Base-by-base conservation (phyloP, 1,284 basidiomycete genomes). In the Ceratobasidium sp. region DNA sequence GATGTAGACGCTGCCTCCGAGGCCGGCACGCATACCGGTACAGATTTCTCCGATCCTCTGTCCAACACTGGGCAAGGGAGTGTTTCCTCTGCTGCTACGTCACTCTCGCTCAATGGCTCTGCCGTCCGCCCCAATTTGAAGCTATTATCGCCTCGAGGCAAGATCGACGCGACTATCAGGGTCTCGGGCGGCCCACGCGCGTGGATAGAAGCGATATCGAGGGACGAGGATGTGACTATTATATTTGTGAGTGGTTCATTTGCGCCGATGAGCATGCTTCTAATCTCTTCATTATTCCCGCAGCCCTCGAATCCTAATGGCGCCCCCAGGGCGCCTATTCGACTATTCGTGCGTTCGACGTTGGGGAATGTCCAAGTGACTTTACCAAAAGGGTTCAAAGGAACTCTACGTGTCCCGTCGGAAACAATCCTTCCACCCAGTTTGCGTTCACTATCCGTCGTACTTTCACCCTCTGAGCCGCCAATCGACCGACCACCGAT, bases 91-190 rank as follows among this genome's bases (percentile, higher is more conserved):
- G 46, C 47, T 16, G 41, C 50, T 18, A 46, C 52, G 4, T 55
- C 66, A 8, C 11, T n/a, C 5, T 57, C 66, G 1, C 16, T 58
- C n/a, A 26, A 32, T 3, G 44, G 52, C 35, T 54, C 63, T 35
- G 47, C 63, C 2, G 49, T n/a, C 3, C 35, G 21, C 9, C 66
- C 66, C 11, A 69, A 69, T 41, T 30, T 69, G 3, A 69, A 69
- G 26, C 41, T 69, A 16, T 30, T 69, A 9, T 50, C 66, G 18
- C 66, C 66, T 4, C 43, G 52, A 28, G 66, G 66, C 21, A 69
- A 57, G 66, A 69, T 69, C 52, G 66, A 69, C 52, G 66, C 66
- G 18, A 52, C 43, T 28, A 55, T 69, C 38, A 69, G 66, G 66
- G 52, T 69, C 52, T 69, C 52, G 41, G 66, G 66, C 50, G 21